A percentile compares a stretch with the other conserved stretches of the same genome.
These are phyloP conservation scores for Lepraria neglecta DNA, from an alignment of 495 filamentous ascomycete species.

Conservation along the genomic window DNA sequence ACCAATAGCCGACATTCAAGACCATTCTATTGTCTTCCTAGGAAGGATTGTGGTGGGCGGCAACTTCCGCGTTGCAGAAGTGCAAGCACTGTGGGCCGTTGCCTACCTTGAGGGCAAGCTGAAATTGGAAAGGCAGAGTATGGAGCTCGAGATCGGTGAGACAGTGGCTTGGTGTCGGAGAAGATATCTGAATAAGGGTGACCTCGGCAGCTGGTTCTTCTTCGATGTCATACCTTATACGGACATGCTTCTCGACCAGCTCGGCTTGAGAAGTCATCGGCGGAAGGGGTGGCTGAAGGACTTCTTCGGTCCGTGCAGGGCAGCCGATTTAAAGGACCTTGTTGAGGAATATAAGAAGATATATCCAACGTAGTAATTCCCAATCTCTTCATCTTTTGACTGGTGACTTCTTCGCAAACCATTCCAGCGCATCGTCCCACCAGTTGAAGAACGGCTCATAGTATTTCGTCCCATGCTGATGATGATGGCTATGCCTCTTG, in stretches of 20 bases:
- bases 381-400: not conserved
- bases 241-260: constrained; percentile 32
- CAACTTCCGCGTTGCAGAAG: constrained; percentile 38
- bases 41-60: constrained; percentile 36
- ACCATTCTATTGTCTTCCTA: constrained; percentile 38
- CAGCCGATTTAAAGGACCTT: constrained; percentile 29
- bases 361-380: not conserved
- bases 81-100: constrained; percentile 41
- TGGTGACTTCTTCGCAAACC: not conserved
- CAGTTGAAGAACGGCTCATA: constrained; percentile 33
- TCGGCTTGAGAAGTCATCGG: constrained; percentile 34
- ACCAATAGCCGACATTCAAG: constrained; percentile 31
- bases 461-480: constrained; percentile 23
- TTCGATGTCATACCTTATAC: constrained; percentile 37
- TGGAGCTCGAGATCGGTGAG: constrained; percentile 34
- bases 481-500: constrained; percentile 31
- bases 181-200: constrained; percentile 38
- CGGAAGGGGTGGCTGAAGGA: constrained; percentile 30
- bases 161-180: constrained; percentile 38
- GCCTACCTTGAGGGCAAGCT: constrained; percentile 39
- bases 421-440: constrained; percentile 28
- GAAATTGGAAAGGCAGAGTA: constrained; percentile 24
- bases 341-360: constrained; percentile 30
- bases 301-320: constrained; percentile 28
- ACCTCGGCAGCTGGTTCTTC: constrained; percentile 36